These are phyloP conservation scores for Solanum okadae DNA, from an alignment of 257 asterid species.

Conservation along the genomic window DNA sequence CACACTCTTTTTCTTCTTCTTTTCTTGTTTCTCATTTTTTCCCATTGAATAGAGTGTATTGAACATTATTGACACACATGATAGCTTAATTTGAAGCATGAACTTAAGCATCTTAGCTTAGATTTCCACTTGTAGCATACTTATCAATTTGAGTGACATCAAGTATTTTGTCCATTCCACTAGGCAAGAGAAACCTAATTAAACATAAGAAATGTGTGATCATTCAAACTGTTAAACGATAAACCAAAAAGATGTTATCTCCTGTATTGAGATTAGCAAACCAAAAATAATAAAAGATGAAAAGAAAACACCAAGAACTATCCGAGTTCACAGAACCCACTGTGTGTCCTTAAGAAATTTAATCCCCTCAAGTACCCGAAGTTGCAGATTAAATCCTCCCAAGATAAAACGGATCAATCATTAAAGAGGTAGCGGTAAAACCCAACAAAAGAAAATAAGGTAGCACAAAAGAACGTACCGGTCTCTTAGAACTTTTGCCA, in stretches of 20 bases:
- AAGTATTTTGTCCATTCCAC: conserved; percentile 48
- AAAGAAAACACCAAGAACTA: background rate
- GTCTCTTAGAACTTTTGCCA: conserved; percentile 50
- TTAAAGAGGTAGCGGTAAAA: background rate
- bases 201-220: background rate
- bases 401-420: too few relatives aligned
- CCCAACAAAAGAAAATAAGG: background rate
- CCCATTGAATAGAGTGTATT: background rate
- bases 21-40: background rate
- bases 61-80: background rate
- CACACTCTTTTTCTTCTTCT: background rate
- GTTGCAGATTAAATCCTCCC: background rate
- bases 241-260: background rate
- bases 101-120: background rate
- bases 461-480: conserved; percentile 26
- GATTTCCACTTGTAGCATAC: conserved; percentile 30
- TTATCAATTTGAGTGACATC: conserved; percentile 57
- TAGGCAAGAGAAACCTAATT: conserved; percentile 50
- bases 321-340: background rate
- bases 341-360: background rate
- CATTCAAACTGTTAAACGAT: background rate
- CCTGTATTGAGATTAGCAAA: too few relatives aligned
- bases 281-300: background rate
- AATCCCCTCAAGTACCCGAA: background rate
- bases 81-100: background rate